Evolutionary conservation across 352 stramenopile genomes (phyloP).

Genomic region (Phytophthora crassamura): DNA sequence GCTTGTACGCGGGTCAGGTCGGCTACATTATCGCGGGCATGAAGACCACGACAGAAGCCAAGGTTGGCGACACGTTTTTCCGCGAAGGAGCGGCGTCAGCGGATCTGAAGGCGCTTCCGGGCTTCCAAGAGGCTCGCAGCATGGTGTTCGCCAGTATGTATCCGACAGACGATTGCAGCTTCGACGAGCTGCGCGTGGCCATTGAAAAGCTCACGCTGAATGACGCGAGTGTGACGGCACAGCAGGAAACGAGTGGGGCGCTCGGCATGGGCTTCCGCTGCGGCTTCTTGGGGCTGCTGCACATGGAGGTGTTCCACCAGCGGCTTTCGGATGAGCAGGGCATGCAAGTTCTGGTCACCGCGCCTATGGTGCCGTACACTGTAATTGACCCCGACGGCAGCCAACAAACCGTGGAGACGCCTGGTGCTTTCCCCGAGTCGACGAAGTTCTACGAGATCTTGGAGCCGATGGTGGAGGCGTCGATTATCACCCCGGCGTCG

Average conservation of each 20-base stretch:
- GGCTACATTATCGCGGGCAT: constrained; percentile 98
- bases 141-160: constrained; percentile 99
- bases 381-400: constrained; percentile 71
- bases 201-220: constrained; percentile 98
- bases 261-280: constrained; percentile 97
- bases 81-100: constrained; percentile 56
- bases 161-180: constrained; percentile 95
- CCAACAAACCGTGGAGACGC: constrained; percentile 65
- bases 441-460: constrained; percentile 91
- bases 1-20: constrained; percentile 93
- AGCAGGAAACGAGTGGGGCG: constrained; percentile 94
- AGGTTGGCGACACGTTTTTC: constrained; percentile 91
- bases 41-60: constrained; percentile 96
- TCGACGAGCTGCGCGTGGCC: constrained; percentile 96
- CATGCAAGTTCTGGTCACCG: constrained; percentile 97
- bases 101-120: constrained; percentile 67
- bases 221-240: constrained; percentile 95
- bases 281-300: constrained; percentile 97
- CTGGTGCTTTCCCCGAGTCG: constrained; percentile 73
- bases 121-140: constrained; percentile 83
- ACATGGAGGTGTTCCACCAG: constrained; percentile 99
- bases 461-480: constrained; percentile 97
- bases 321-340: constrained; percentile 97
- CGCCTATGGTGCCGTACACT: constrained; percentile 98
- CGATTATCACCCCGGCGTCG: constrained; percentile 95